phyloP scores from a whole-genome alignment of 2,329 filamentous ascomycete species.

The Elsinoe ampelina region DNA sequence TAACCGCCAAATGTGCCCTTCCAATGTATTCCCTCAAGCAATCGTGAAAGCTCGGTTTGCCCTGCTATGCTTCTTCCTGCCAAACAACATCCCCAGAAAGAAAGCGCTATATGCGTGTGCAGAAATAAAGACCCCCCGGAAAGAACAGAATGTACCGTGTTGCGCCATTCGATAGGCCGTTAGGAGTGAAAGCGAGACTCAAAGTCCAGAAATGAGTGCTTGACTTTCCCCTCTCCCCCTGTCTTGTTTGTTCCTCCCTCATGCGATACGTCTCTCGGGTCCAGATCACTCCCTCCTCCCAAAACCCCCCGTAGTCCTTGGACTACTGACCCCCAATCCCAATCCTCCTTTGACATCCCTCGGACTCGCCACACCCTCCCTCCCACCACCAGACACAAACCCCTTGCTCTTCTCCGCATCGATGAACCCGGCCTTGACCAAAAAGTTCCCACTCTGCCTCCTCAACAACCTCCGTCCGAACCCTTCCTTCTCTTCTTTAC shows the following conservation, averaged over 20 bases:
- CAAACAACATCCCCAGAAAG: no score
- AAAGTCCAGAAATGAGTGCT: no score
- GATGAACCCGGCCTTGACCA: conserved; percentile 5
- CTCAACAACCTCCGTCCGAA: conserved; percentile 7
- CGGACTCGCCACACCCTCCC: not conserved
- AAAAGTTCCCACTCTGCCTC: conserved; percentile 7
- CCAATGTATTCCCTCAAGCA: not conserved
- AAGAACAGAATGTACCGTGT: no score
- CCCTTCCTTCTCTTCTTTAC: conserved; percentile 2
- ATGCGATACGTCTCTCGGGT: not conserved
- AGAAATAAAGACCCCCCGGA: no score
- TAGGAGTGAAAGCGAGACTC: no score
- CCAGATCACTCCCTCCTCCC: not conserved
- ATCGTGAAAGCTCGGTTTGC: no score
- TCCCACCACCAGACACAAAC: not conserved
- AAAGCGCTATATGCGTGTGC: no score
- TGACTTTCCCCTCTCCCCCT: not conserved
- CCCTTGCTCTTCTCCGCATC: conserved; percentile 9
- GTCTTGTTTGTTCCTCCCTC: not conserved
- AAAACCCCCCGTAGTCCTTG: conserved; percentile 1
- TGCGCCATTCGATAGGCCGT: no score
- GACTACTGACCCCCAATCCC: conserved; percentile 7
- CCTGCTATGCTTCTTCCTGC: no score
- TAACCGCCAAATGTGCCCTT: not conserved
- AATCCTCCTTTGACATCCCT: not conserved